Evolutionary conservation across 192 early-diverging fungal species (phyloP).

Genomic region (Pilaira anomala): DNA sequence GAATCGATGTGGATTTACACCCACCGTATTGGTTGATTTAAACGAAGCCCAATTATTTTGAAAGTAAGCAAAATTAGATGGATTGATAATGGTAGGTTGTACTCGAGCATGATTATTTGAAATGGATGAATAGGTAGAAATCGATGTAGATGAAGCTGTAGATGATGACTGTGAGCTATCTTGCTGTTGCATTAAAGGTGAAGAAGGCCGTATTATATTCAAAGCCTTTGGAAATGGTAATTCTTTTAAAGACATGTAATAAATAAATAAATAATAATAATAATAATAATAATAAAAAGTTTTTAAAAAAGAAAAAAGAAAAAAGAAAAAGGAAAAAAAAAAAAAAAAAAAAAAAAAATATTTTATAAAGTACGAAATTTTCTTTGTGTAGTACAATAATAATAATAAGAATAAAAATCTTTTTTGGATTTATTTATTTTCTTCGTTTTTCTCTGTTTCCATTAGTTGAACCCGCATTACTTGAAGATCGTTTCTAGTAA

Average conservation of each 20-base stretch:
- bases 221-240: slow-evolving; percentile 6
- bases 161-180: slow-evolving; percentile 17
- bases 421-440: neutral
- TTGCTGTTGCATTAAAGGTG: neutral
- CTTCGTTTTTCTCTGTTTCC: slow-evolving; percentile 15
- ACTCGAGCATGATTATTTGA: slow-evolving; percentile 14
- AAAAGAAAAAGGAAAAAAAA: neutral
- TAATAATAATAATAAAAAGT: neutral
- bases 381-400: too few species aligned
- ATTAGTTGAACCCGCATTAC: neutral
- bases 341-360: neutral
- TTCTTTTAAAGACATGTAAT: slow-evolving; percentile 1
- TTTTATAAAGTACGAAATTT: neutral
- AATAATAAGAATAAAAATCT: too few species aligned
- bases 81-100: slow-evolving; percentile 20
- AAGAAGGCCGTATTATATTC: slow-evolving; percentile 6
- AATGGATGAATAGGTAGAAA: slow-evolving; percentile 18
- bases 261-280: neutral
- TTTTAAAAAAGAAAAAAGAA: neutral
- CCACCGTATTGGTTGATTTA: slow-evolving; percentile 4
- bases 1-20: slow-evolving; percentile 19
- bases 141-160: slow-evolving; percentile 25
- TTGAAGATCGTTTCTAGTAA: slow-evolving; percentile 18
- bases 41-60: slow-evolving; percentile 12
- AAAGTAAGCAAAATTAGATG: slow-evolving; percentile 16